phyloP scores from a whole-genome alignment of 116 monocot species.

The Trichopus zeylanicus region DNA sequence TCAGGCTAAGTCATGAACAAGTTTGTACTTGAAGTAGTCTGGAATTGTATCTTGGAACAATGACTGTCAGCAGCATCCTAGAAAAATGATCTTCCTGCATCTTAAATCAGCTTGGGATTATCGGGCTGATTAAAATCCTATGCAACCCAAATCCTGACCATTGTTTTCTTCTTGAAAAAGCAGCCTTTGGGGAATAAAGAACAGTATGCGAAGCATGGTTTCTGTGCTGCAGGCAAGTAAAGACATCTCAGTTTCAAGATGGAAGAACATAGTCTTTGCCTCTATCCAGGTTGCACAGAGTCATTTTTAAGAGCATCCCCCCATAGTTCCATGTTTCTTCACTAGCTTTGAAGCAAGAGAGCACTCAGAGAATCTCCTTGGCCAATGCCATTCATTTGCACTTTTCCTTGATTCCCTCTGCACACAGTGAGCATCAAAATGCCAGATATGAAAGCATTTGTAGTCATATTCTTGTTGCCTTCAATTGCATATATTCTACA shows the following conservation, averaged over 20 bases:
- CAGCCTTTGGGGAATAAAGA: constrained; percentile 4
- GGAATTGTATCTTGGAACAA: constrained; percentile 1
- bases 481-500: neutral
- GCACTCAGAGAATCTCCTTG: neutral
- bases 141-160: constrained; percentile 3
- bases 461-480: constrained; percentile 1
- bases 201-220: constrained; percentile 8
- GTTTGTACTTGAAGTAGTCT: neutral
- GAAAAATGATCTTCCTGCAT: neutral
- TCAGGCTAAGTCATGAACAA: neutral
- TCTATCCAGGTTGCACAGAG: neutral
- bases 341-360: neutral
- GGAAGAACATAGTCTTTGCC: neutral
- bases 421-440: neutral
- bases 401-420: neutral
- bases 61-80: neutral
- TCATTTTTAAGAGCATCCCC: neutral
- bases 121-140: neutral
- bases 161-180: neutral
- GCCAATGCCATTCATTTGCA: constrained; percentile 5
- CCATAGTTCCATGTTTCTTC: constrained; percentile 5
- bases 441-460: neutral
- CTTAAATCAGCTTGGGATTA: neutral
- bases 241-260: constrained; percentile 6
- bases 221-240: neutral